phyloP scores from a whole-genome alignment of 495 filamentous ascomycete species.

The Hypoxylon lienhwacheense region DNA sequence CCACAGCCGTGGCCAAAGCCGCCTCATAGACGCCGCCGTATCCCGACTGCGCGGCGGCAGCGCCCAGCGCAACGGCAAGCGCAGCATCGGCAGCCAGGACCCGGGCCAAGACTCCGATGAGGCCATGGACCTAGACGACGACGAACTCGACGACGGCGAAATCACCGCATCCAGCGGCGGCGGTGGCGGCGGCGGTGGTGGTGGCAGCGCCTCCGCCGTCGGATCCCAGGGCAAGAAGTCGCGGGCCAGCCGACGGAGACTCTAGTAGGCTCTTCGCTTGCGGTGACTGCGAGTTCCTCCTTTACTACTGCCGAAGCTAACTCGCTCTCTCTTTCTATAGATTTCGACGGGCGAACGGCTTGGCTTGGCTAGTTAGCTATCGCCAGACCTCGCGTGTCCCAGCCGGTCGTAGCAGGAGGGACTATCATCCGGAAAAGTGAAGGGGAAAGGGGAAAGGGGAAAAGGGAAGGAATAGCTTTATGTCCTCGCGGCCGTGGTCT shows the following conservation, averaged over 20 bases:
- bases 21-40: conserved; percentile 17
- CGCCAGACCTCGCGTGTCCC: too few relatives aligned
- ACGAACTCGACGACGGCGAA: conserved; percentile 42
- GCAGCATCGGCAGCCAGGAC: conserved; percentile 49
- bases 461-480: too few relatives aligned
- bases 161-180: not conserved
- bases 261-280: conserved; percentile 34
- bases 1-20: conserved; percentile 42
- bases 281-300: too few relatives aligned
- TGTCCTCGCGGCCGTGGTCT: too few relatives aligned
- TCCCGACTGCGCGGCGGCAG: conserved; percentile 25
- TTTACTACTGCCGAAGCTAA: too few relatives aligned
- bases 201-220: not conserved
- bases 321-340: too few relatives aligned
- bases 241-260: conserved; percentile 43
- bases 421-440: too few relatives aligned
- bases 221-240: conserved; percentile 46
- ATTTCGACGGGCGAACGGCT: too few relatives aligned
- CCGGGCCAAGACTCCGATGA: conserved; percentile 57
- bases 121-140: conserved; percentile 61
- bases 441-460: too few relatives aligned
- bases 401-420: too few relatives aligned
- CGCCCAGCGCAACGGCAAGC: conserved; percentile 39
- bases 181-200: not conserved
- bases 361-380: too few relatives aligned